These are phyloP conservation scores for Pseudogymnoascus verrucosus DNA, from an alignment of 2,329 filamentous ascomycete species.

Conservation along the genomic window DNA sequence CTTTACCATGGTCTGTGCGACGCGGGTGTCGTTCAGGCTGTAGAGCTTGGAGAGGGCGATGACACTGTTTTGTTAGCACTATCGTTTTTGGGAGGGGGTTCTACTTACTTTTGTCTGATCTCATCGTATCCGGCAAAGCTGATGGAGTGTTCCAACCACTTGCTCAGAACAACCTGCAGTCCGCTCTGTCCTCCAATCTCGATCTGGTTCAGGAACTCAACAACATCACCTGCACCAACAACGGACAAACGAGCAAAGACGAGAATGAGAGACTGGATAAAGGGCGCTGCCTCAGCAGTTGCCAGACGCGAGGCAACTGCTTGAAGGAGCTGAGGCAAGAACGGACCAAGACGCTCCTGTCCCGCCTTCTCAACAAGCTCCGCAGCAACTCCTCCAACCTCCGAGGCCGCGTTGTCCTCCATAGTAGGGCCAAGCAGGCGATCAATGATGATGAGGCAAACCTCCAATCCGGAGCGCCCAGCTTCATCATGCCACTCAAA, in stretches of 20 bases:
- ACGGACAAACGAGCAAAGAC: conserved; percentile 90
- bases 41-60: conserved; percentile 91
- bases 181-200: conserved; percentile 73
- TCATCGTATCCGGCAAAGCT: conserved; percentile 98
- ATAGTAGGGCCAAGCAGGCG: conserved; percentile 74
- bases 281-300: conserved; percentile 73
- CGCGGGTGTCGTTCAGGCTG: conserved; percentile 71
- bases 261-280: conserved; percentile 92
- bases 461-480: conserved; percentile 76
- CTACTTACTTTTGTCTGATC: conserved; percentile 84
- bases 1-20: conserved; percentile 76
- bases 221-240: conserved; percentile 76
- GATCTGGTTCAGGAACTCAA: conserved; percentile 82
- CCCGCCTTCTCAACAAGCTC: conserved; percentile 95
- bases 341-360: conserved; percentile 81
- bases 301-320: conserved; percentile 81
- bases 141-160: conserved; percentile 95
- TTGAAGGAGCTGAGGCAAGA: conserved; percentile 76
- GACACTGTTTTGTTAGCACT: conserved; percentile 49
- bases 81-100: neutral
- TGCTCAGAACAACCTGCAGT: conserved; percentile 80
- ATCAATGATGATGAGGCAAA: conserved; percentile 86
- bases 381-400: conserved; percentile 88
- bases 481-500: conserved; percentile 76
- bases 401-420: conserved; percentile 91